A percentile compares a stretch with the other conserved stretches of the same genome.
Evolutionary conservation across 2,329 filamentous ascomycete genomes (phyloP).

Genomic region (Sarocladium oryzae): DNA sequence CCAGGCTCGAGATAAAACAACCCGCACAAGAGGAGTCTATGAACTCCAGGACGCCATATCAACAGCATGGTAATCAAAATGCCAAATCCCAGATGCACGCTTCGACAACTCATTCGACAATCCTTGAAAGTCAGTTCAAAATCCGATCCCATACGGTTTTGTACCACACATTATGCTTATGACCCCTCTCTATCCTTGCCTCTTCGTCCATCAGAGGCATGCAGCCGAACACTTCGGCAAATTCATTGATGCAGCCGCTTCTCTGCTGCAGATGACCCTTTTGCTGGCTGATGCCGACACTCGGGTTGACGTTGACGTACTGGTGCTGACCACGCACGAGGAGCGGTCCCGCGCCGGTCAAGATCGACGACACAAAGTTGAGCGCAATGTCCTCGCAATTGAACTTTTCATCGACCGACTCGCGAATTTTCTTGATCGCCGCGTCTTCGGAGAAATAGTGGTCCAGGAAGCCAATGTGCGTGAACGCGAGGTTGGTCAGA

Average conservation of each 20-base stretch:
- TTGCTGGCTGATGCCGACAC: slow-evolving; percentile 9
- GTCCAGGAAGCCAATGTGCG: slow-evolving; percentile 17
- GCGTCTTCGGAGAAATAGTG: slow-evolving; percentile 14
- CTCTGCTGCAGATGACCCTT: slow-evolving; percentile 10
- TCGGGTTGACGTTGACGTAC: slow-evolving; percentile 12
- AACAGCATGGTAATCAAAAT: too few relatives aligned
- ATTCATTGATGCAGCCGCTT: slow-evolving; percentile 13
- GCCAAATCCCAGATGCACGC: too few relatives aligned
- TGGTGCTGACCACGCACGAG: slow-evolving; percentile 13
- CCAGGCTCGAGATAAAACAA: too few relatives aligned
- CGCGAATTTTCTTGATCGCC: slow-evolving; percentile 14
- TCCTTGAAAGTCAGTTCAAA: slow-evolving; percentile 5
- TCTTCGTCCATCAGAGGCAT: slow-evolving; percentile 12
- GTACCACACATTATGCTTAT: not conserved
- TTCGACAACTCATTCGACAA: not conserved
- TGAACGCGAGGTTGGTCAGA: slow-evolving; percentile 17
- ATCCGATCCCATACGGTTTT: slow-evolving; percentile 8
- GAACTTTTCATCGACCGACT: slow-evolving; percentile 16
- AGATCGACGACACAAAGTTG: slow-evolving; percentile 15
- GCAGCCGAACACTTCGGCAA: slow-evolving; percentile 11
- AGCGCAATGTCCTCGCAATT: slow-evolving; percentile 20
- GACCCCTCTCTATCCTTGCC: slow-evolving; percentile 8
- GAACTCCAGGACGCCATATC: too few relatives aligned
- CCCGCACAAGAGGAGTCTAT: too few relatives aligned
- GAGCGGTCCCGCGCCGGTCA: slow-evolving; percentile 15